Evolutionary conservation across 208 protist genomes (phyloP).

Genomic region (Leishmania guyanensis): DNA sequence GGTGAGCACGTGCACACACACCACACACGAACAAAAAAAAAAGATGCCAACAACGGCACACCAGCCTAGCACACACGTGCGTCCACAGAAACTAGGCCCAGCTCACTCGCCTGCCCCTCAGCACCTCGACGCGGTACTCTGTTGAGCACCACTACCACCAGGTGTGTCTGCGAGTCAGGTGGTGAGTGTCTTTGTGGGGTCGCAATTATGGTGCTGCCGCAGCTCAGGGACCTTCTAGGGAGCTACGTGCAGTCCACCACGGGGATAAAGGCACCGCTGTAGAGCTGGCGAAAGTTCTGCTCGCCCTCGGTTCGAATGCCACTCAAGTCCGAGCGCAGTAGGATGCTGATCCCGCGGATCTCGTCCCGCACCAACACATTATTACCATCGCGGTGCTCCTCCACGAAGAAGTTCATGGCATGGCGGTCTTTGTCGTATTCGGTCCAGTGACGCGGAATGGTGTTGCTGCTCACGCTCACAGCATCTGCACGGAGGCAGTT

Average conservation of each 20-base stretch:
- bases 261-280: constrained; percentile 59
- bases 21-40: neutral
- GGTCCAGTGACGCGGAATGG: constrained; percentile 35
- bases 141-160: neutral
- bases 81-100: neutral
- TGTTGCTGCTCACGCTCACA: neutral
- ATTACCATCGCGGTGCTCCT: constrained; percentile 34
- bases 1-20: neutral
- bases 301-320: constrained; percentile 52
- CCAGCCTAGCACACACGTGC: neutral
- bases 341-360: constrained; percentile 40
- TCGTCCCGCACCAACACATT: constrained; percentile 56
- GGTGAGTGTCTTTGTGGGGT: neutral
- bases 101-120: neutral
- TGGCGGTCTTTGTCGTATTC: constrained; percentile 54
- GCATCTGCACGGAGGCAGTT: constrained; percentile 18
- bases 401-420: constrained; percentile 40
- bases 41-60: neutral
- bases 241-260: constrained; percentile 71
- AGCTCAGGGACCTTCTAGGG: neutral
- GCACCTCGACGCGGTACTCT: neutral
- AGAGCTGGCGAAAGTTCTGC: constrained; percentile 68
- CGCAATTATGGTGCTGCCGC: neutral
- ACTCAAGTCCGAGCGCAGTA: constrained; percentile 60
- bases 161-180: neutral